Percentiles rank a stretch among this genome's conserved stretches.
phyloP scores from a whole-genome alignment of 2,329 filamentous ascomycete species.

The Clonostachys rosea region DNA sequence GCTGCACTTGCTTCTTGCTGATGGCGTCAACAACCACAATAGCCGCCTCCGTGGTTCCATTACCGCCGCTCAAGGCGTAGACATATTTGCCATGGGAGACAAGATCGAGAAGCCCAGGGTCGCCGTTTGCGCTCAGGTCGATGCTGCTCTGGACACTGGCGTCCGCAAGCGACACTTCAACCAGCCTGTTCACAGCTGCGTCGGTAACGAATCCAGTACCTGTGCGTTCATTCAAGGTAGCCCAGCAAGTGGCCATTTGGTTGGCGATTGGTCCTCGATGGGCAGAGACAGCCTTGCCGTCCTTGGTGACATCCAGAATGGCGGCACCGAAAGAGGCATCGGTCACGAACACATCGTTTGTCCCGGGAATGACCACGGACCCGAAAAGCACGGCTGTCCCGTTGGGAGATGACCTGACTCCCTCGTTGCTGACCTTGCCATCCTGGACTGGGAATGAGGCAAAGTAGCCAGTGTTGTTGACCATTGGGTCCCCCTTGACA shows the following conservation, averaged over 20 bases:
- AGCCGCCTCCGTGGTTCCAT: constrained; percentile 30
- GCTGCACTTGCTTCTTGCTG: constrained; percentile 3
- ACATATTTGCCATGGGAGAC: constrained; percentile 45
- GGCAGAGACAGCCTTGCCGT: constrained; percentile 22
- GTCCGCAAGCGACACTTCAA: constrained; percentile 49
- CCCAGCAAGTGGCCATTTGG: constrained; percentile 57
- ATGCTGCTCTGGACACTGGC: constrained; percentile 37
- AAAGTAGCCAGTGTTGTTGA: constrained; percentile 53
- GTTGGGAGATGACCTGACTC: constrained; percentile 32
- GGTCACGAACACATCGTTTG: constrained; percentile 43
- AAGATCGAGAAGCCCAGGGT: constrained; percentile 52
- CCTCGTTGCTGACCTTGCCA: background rate
- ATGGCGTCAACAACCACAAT: constrained; percentile 29
- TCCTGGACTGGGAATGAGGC: constrained; percentile 29
- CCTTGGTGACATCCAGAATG: constrained; percentile 31
- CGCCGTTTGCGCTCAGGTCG: constrained; percentile 37
- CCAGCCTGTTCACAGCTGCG: constrained; percentile 41
- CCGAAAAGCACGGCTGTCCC: constrained; percentile 58
- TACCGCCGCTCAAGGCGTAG: constrained; percentile 52
- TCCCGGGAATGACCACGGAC: constrained; percentile 35
- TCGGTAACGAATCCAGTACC: constrained; percentile 55
- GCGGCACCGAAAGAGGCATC: constrained; percentile 55
- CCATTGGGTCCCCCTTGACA: constrained; percentile 53
- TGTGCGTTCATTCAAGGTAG: constrained; percentile 38
- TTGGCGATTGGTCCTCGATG: constrained; percentile 35